A percentile compares a stretch with the other conserved stretches of the same genome.
These are phyloP conservation scores for Sanghuangporus baumii DNA, from an alignment of 1,284 basidiomycete species.

Conservation along the genomic window DNA sequence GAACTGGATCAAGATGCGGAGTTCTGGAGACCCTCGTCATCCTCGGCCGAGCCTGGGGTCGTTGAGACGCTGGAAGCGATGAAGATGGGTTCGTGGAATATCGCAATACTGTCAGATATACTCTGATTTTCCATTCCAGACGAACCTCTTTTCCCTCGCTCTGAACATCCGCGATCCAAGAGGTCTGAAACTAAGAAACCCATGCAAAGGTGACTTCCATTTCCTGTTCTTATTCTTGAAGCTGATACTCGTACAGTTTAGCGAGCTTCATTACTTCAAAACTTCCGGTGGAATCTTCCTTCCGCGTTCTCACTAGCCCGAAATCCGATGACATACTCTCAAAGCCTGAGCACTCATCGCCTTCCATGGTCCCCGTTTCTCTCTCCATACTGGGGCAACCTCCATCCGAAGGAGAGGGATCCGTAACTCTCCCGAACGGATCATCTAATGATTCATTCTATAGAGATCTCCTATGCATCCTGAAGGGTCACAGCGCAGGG, in stretches of 20 bases:
- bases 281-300: conserved; percentile 29
- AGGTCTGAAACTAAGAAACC: not conserved
- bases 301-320: conserved; percentile 27
- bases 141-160: conserved; percentile 10
- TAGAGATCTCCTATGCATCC: conserved; percentile 21
- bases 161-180: not conserved
- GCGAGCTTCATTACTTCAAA: conserved; percentile 9
- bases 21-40: conserved; percentile 38
- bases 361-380: conserved; percentile 27
- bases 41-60: conserved; percentile 27
- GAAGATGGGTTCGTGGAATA: conserved; percentile 36
- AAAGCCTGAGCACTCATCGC: conserved; percentile 20
- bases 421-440: conserved; percentile 21
- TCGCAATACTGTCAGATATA: not conserved
- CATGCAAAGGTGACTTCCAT: not conserved
- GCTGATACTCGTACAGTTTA: not conserved
- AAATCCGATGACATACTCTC: conserved; percentile 21
- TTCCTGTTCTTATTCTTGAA: not conserved
- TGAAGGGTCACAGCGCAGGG: conserved; percentile 24
- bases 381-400: conserved; percentile 37
- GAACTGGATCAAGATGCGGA: conserved; percentile 27
- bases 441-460: conserved; percentile 8
- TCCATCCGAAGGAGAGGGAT: conserved; percentile 23
- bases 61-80: conserved; percentile 30
- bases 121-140: not conserved